A percentile compares a stretch with the other conserved stretches of the same genome.
Conservation (phyloP, 2,329 filamentous ascomycete species). For the Fusarium aywerte region DNA sequence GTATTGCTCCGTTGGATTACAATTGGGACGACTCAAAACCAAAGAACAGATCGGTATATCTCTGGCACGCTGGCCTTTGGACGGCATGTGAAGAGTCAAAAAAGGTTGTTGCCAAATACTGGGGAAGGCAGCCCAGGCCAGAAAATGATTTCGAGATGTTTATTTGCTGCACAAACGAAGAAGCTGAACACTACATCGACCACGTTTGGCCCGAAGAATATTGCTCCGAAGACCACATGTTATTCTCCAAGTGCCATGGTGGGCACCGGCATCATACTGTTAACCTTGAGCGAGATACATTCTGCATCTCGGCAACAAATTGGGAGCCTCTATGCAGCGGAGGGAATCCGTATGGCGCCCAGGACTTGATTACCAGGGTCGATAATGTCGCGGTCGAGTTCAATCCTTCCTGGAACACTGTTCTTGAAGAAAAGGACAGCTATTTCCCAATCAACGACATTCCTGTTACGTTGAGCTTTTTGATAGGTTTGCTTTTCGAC, state of each 20-base stretch:
- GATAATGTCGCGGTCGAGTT: not conserved
- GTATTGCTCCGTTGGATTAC: not conserved
- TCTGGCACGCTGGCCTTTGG: not conserved
- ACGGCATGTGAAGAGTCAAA: not conserved
- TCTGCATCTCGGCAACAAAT: not conserved
- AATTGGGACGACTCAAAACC: not conserved
- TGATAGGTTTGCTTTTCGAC: not conserved
- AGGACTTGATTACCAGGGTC: rapidly evolving
- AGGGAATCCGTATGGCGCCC: rapidly evolving
- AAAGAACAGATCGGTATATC: not conserved
- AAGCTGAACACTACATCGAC: not conserved
- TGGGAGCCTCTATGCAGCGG: not conserved
- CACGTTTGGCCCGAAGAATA: not conserved
- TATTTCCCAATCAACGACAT: not conserved
- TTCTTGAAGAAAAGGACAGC: not conserved
- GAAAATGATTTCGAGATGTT: not conserved
- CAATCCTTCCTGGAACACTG: not conserved
- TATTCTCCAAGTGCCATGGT: not conserved
- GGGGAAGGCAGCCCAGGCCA: not conserved
- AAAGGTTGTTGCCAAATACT: not conserved
- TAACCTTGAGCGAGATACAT: rapidly evolving
- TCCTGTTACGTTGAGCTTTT: not conserved
- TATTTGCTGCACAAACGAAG: not conserved
- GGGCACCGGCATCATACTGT: not conserved
- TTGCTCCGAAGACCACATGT: too few species aligned